A percentile compares a stretch with the other conserved stretches of the same genome.
Evolutionary conservation across 345 rosid species (phyloP).

Genomic region (Odontarrhena argentea): DNA sequence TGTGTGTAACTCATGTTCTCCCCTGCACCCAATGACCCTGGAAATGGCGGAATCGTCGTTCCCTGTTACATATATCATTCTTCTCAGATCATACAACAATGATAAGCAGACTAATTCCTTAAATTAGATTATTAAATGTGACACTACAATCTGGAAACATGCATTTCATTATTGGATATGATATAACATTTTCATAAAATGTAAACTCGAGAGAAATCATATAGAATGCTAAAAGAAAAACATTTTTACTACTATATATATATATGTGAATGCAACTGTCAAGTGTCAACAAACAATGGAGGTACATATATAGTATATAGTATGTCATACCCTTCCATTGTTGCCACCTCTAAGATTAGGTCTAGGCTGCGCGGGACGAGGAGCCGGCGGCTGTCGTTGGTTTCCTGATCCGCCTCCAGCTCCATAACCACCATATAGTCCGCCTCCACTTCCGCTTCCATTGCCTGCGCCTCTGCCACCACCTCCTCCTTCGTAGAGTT

Average conservation of each 20-base stretch:
- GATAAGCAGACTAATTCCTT: background rate
- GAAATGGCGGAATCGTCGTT: constrained; percentile 42
- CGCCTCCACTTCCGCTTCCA: background rate
- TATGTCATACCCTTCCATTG: constrained; percentile 36
- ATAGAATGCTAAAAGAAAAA: too few species aligned
- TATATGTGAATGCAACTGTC: constrained; percentile 1
- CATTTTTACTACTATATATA: background rate
- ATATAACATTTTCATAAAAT: too few species aligned
- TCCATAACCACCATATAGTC: constrained; percentile 33
- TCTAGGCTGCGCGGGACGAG: constrained; percentile 26
- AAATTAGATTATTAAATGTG: background rate
- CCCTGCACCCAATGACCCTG: constrained; percentile 34
- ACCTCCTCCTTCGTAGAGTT: constrained; percentile 7
- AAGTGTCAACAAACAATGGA: background rate
- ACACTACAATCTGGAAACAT: background rate
- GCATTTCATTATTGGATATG: too few species aligned
- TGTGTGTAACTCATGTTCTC: constrained; percentile 42
- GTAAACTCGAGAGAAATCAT: too few species aligned
- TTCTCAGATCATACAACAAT: background rate
- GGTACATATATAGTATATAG: background rate
- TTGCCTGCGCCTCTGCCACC: background rate
- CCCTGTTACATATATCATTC: constrained; percentile 6
- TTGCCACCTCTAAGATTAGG: constrained; percentile 26
- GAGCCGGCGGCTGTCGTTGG: constrained; percentile 27
- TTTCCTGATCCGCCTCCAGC: constrained; percentile 33